These are phyloP conservation scores for Dactylellina haptotyla DNA, from an alignment of 2,329 filamentous ascomycete species.

Conservation along the genomic window DNA sequence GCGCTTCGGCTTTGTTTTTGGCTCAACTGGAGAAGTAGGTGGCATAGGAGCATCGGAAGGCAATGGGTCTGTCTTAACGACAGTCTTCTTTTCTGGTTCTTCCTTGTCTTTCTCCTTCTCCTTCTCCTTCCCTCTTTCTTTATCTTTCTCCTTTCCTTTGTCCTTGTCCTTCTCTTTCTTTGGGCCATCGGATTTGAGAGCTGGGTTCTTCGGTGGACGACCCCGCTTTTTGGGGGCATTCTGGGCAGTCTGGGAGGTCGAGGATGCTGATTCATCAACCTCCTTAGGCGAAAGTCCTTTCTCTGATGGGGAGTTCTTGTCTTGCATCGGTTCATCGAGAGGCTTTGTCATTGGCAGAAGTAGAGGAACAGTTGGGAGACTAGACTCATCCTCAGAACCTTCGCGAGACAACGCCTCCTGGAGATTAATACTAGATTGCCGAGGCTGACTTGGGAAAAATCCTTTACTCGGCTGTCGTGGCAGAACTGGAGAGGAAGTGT, in stretches of 20 bases:
- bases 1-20: conserved; percentile 19
- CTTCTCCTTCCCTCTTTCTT: conserved; percentile 24
- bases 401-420: conserved; percentile 31
- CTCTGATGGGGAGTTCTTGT: conserved; percentile 35
- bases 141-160: not conserved
- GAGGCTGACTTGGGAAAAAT: conserved; percentile 34
- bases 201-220: conserved; percentile 46
- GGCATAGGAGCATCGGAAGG: conserved; percentile 26
- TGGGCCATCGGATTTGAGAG: conserved; percentile 9
- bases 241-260: conserved; percentile 23
- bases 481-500: conserved; percentile 24
- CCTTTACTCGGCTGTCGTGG: conserved; percentile 36
- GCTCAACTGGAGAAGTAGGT: conserved; percentile 33
- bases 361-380: conserved; percentile 1
- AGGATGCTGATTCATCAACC: conserved; percentile 35
- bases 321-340: conserved; percentile 14
- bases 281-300: conserved; percentile 37
- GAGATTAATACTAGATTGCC: conserved; percentile 24
- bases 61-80: conserved; percentile 22
- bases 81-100: conserved; percentile 14
- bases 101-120: conserved; percentile 23
- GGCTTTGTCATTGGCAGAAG: conserved; percentile 6
- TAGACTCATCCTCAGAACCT: conserved; percentile 22
- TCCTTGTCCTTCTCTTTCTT: conserved; percentile 32
- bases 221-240: conserved; percentile 36